phyloP scores from a whole-genome alignment of 1,284 basidiomycete species.

The Rhodotorula sp. region DNA sequence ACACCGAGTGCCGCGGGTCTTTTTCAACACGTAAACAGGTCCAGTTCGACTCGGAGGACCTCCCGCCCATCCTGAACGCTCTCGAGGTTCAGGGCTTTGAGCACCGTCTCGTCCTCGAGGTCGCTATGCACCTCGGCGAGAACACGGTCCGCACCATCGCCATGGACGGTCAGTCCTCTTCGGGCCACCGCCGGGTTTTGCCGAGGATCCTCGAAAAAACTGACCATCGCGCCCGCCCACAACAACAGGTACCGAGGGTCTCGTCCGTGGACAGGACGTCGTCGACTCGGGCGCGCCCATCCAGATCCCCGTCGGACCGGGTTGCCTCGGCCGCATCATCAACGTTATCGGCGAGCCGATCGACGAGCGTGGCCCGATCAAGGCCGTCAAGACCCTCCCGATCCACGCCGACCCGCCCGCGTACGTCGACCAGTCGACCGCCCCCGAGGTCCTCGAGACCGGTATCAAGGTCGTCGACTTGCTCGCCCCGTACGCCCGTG shows the following conservation, averaged over 20 bases:
- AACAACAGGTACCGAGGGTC: slow-evolving; percentile 77
- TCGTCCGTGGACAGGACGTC: slow-evolving; percentile 97
- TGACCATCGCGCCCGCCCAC: background rate
- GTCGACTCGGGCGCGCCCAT: slow-evolving; percentile 95
- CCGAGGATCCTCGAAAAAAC: background rate
- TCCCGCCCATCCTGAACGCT: slow-evolving; percentile 96
- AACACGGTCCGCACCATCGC: slow-evolving; percentile 79
- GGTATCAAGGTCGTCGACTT: slow-evolving; percentile 99
- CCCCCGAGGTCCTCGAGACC: slow-evolving; percentile 96
- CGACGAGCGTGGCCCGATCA: slow-evolving; percentile 98
- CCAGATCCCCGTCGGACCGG: slow-evolving; percentile 89
- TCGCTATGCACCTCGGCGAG: slow-evolving; percentile 95
- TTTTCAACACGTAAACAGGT: slow-evolving; percentile 8
- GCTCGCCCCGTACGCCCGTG: slow-evolving; percentile 98
- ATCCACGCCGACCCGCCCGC: slow-evolving; percentile 96
- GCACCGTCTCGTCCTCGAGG: slow-evolving; percentile 84
- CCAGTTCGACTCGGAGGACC: slow-evolving; percentile 56
- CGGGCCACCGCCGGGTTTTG: background rate
- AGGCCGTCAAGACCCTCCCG: slow-evolving; percentile 74
- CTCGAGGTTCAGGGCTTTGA: slow-evolving; percentile 91
- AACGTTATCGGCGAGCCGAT: slow-evolving; percentile 99
- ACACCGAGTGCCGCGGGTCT: too few relatives aligned
- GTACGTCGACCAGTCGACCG: slow-evolving; percentile 97
- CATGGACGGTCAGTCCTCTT: slow-evolving; percentile 62
- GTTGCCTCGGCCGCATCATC: slow-evolving; percentile 97